Evolutionary conservation across 495 filamentous ascomycete species (phyloP).

Genomic region (Aspergillus sparsus): DNA sequence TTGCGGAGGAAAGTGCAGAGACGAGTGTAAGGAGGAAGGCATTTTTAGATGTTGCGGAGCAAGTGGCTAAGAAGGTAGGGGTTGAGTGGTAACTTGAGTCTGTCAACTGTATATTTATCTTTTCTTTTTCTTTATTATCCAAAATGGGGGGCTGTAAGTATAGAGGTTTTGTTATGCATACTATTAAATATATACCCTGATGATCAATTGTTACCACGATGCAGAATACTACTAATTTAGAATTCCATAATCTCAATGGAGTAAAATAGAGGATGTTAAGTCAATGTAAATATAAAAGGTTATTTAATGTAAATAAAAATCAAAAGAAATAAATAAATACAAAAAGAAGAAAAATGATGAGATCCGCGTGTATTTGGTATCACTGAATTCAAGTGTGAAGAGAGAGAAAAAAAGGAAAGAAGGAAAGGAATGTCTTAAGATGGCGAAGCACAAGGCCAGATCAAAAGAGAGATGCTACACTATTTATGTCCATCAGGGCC

Average conservation of each 20-base stretch:
- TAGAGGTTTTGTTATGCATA: neutral
- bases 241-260: too few relatives aligned
- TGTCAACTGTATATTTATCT: too few relatives aligned
- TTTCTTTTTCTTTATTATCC: too few relatives aligned
- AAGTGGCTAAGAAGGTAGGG: conserved; percentile 57
- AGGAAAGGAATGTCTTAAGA: neutral
- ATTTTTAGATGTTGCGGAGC: conserved; percentile 69
- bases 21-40: conserved; percentile 67
- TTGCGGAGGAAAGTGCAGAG: conserved; percentile 77
- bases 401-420: neutral
- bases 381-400: neutral
- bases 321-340: too few relatives aligned
- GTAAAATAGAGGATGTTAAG: too few relatives aligned
- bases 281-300: too few relatives aligned
- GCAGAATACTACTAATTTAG: too few relatives aligned
- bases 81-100: conserved; percentile 23
- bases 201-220: too few relatives aligned
- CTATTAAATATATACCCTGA: too few relatives aligned
- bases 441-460: neutral
- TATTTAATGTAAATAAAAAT: neutral
- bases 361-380: conserved; percentile 10
- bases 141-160: neutral
- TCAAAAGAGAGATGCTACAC: neutral
- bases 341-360: neutral
- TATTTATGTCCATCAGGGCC: neutral